phyloP scores from a whole-genome alignment of 768 basidiomycete species.

The Amanita subjunquillea region DNA sequence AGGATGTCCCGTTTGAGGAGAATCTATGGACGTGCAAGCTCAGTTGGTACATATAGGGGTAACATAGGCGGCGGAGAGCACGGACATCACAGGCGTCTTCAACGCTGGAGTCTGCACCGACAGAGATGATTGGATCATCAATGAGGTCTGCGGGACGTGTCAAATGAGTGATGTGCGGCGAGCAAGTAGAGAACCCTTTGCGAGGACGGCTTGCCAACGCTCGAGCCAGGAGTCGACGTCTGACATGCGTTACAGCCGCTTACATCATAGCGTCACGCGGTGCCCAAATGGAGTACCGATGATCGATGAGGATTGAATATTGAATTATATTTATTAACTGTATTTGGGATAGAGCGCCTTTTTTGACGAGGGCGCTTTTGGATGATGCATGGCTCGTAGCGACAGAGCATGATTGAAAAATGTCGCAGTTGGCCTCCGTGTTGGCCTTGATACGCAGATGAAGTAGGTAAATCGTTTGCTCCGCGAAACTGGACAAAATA shows the following conservation, averaged over 20 bases:
- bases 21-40: conserved; percentile 25
- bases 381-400: too few relatives aligned
- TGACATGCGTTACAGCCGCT: conserved; percentile 1
- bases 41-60: not conserved
- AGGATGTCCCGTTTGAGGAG: conserved; percentile 51
- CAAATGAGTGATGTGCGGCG: not conserved
- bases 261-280: too few relatives aligned
- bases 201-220: conserved; percentile 44
- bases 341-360: too few relatives aligned
- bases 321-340: too few relatives aligned
- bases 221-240: conserved; percentile 39
- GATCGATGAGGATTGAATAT: too few relatives aligned
- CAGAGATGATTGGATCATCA: conserved; percentile 53
- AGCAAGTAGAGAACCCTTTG: conserved; percentile 31
- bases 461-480: too few relatives aligned
- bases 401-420: too few relatives aligned
- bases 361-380: too few relatives aligned
- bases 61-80: conserved; percentile 1
- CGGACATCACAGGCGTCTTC: conserved; percentile 77
- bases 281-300: too few relatives aligned
- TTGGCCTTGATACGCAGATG: too few relatives aligned
- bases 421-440: too few relatives aligned
- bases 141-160: conserved; percentile 43
- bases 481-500: too few relatives aligned
- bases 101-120: conserved; percentile 65